These are phyloP conservation scores for Clohesyomyces aquaticus DNA, from an alignment of 495 filamentous ascomycete species.

Conservation along the genomic window DNA sequence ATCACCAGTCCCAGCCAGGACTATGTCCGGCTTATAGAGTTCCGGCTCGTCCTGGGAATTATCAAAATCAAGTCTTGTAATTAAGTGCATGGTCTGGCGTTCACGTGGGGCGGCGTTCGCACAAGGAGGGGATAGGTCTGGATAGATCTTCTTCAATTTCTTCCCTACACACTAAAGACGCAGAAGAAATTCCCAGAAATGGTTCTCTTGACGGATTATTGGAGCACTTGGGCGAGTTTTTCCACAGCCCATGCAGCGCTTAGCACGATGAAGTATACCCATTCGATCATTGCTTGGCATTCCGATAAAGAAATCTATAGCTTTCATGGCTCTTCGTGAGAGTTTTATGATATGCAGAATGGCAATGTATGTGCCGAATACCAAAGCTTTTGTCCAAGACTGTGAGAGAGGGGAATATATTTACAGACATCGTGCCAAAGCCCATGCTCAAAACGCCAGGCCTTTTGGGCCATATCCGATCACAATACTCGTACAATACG, in stretches of 20 bases:
- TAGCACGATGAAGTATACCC: background rate
- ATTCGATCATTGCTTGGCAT: background rate
- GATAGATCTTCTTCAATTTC: background rate
- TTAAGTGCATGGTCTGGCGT: slow-evolving; percentile 9
- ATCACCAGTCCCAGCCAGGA: no score
- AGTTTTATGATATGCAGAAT: slow-evolving; percentile 8
- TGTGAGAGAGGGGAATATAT: slow-evolving; percentile 29
- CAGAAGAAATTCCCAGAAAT: no score
- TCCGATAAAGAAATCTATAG: background rate
- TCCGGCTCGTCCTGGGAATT: background rate
- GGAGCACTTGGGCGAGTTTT: no score
- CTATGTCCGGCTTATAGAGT: no score
- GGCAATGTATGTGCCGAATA: background rate
- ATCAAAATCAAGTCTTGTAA: background rate
- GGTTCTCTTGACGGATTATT: no score
- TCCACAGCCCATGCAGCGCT: background rate
- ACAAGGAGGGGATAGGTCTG: no score
- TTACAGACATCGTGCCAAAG: slow-evolving; percentile 26
- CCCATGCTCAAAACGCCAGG: slow-evolving; percentile 12
- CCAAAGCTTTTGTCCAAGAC: slow-evolving; percentile 4
- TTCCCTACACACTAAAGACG: no score
- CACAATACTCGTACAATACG: slow-evolving; percentile 13
- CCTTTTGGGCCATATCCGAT: background rate
- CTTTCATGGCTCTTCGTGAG: slow-evolving; percentile 4
- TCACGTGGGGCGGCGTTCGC: slow-evolving; percentile 10